These are phyloP conservation scores for Phytophthora crassamura DNA, from an alignment of 352 stramenopile genomes.

Conservation along the genomic window DNA sequence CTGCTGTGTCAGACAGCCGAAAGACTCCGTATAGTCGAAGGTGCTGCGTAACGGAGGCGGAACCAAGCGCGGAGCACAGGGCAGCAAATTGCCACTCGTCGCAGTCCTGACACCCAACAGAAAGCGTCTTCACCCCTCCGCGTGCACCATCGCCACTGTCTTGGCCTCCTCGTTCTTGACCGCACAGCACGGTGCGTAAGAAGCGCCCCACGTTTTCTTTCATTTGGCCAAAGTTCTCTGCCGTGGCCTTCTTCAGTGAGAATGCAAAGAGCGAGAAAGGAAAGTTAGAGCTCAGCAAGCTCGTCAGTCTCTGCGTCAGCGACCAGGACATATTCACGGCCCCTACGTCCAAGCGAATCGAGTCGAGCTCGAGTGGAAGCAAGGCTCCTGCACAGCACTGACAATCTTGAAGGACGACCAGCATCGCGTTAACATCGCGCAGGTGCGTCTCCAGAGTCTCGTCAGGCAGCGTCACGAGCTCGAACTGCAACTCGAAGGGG, in stretches of 20 bases:
- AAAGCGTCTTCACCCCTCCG: slow-evolving; percentile 25
- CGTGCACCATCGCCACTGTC: background rate
- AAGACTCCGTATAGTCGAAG: slow-evolving; percentile 34
- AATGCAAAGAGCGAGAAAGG: slow-evolving; percentile 34
- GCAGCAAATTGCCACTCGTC: slow-evolving; percentile 38
- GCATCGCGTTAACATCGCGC: slow-evolving; percentile 17
- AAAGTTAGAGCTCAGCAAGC: slow-evolving; percentile 17
- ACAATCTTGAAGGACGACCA: slow-evolving; percentile 5
- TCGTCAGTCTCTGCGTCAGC: slow-evolving; percentile 27
- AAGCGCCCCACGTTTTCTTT: slow-evolving; percentile 24
- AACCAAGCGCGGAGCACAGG: slow-evolving; percentile 29
- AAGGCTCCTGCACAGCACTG: slow-evolving; percentile 2
- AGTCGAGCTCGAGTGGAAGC: slow-evolving; percentile 22
- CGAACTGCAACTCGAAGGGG: slow-evolving; percentile 32
- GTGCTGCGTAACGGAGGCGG: slow-evolving; percentile 17
- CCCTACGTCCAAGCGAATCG: slow-evolving; percentile 34
- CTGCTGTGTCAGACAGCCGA: slow-evolving; percentile 21
- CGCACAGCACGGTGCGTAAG: slow-evolving; percentile 26
- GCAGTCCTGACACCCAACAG: slow-evolving; percentile 32
- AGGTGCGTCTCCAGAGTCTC: slow-evolving; percentile 22
- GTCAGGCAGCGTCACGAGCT: slow-evolving; percentile 29
- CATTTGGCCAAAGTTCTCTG: slow-evolving; percentile 9
- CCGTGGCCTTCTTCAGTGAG: slow-evolving; percentile 21
- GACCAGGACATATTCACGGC: slow-evolving; percentile 24
- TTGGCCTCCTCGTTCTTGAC: background rate